These are phyloP conservation scores for Nemania sp. DNA, from an alignment of 2,329 filamentous ascomycete genomes.

Conservation along the genomic window DNA sequence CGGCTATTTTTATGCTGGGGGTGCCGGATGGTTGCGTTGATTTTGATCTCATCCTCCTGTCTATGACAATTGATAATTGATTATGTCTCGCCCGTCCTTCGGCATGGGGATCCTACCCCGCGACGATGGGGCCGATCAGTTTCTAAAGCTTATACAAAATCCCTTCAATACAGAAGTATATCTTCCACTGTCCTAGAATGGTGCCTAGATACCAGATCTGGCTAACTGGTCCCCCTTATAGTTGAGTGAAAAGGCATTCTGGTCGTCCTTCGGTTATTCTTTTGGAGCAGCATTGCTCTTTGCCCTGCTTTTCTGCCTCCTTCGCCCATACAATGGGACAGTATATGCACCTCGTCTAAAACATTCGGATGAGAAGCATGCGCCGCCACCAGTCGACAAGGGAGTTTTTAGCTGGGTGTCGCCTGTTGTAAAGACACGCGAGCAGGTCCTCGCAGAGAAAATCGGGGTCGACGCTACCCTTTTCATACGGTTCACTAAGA, in stretches of 20 bases:
- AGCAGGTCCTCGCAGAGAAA: conserved; percentile 73
- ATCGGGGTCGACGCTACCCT: conserved; percentile 87
- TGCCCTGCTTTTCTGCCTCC: conserved; percentile 77
- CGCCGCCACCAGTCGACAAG: conserved; percentile 82
- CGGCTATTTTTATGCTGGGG: not conserved
- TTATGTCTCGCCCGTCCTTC: conserved; percentile 8
- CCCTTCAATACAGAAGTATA: conserved; percentile 52
- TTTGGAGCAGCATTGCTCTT: conserved; percentile 72
- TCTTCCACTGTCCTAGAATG: not conserved
- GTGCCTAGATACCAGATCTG: not conserved
- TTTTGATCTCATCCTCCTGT: not conserved
- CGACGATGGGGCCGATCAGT: conserved; percentile 39
- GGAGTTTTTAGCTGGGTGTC: conserved; percentile 82
- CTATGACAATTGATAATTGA: not conserved
- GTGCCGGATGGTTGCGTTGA: not conserved
- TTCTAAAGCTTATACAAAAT: conserved; percentile 52
- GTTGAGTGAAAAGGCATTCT: conserved; percentile 48
- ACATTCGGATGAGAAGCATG: conserved; percentile 62
- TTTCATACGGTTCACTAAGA: conserved; percentile 82
- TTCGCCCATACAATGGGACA: conserved; percentile 81
- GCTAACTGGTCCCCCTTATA: not conserved
- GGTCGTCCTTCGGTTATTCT: conserved; percentile 77
- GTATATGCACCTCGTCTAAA: conserved; percentile 85
- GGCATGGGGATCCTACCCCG: conserved; percentile 11
- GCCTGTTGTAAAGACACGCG: conserved; percentile 78